Conservation (phyloP, 169 alveolate species). For the Plasmodium adleri region DNA sequence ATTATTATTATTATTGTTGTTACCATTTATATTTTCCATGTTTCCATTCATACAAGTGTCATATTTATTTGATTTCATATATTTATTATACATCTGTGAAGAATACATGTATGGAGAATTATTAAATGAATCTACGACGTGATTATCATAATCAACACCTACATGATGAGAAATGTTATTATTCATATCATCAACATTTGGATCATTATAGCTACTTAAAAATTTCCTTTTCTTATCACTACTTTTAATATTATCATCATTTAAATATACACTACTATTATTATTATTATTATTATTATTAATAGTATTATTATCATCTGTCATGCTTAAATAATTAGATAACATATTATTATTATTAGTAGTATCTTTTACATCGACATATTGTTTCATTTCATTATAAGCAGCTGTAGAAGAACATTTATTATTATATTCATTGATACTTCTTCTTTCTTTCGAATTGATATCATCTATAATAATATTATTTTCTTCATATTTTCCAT, state of each 20-base stretch:
- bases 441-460: background rate
- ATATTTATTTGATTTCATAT: background rate
- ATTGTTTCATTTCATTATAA: background rate
- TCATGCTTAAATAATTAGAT: background rate
- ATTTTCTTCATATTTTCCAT: background rate
- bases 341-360: background rate
- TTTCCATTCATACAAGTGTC: background rate
- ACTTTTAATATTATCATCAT: background rate
- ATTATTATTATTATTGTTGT: too few species aligned
- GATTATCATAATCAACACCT: too few species aligned
- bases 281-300: background rate
- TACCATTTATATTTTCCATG: conserved; percentile 1
- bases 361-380: conserved; percentile 2
- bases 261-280: background rate
- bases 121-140: background rate
- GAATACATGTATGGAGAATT: background rate
- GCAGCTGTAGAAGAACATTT: too few species aligned
- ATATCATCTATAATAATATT: background rate
- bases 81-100: conserved; percentile 2
- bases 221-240: background rate
- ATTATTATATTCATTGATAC: background rate
- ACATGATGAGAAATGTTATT: background rate
- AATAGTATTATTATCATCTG: background rate
- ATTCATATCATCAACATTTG: background rate
- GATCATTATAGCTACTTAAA: background rate